Evolutionary conservation across 345 rosid species (phyloP), one percentile per base, ranked within the genome.

Genomic region (Eucalyptus tenuipes): DNA sequence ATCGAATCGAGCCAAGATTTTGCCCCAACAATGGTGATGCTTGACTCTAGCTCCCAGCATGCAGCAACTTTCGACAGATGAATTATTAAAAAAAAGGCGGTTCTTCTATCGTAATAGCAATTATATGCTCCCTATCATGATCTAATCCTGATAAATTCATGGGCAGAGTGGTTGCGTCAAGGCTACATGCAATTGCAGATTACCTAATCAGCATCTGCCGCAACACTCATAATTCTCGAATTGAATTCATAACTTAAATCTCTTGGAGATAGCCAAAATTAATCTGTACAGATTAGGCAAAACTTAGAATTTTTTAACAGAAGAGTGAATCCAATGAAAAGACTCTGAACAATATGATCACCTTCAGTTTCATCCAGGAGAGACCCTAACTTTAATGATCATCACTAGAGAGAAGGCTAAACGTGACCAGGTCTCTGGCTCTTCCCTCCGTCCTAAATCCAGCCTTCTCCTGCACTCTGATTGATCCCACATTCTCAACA

Each of bases 361-460:
- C 33, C 68, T 5, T 27, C 16, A 3, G 68, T 29, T 61, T 27
- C 31, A 61, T 61, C 33, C 33, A 13, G 31, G 40, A 64, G 75
- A 64, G 40, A 64, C 33, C 4, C 40, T n/a, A 14, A 64, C 75
- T 64, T 14, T 64, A 31, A 16, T 7, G 75, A 14, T 64, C 37
- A 91, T 96, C 97, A 82, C 94, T 93, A 47, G 95, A 91, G 49
- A 97, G 93, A 49, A 94, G 90, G 90, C 97, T 94, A 87, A 93
- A 95, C 89, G 93, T 94, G 13, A 95, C 94, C 93, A 88, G 86
- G 87, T 95, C 97, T 88, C 97, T 90, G 40, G 92, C 59, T 27
- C 87, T 91, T 59, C 97, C 99, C 90, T 96, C 98, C 88, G 91
- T 94, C 9, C 17, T 59, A 89, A 96, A 95, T 75, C 97, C 97